Base-by-base conservation (phyloP, 2,329 filamentous ascomycete species). In the Diaporthe amygdali region DNA sequence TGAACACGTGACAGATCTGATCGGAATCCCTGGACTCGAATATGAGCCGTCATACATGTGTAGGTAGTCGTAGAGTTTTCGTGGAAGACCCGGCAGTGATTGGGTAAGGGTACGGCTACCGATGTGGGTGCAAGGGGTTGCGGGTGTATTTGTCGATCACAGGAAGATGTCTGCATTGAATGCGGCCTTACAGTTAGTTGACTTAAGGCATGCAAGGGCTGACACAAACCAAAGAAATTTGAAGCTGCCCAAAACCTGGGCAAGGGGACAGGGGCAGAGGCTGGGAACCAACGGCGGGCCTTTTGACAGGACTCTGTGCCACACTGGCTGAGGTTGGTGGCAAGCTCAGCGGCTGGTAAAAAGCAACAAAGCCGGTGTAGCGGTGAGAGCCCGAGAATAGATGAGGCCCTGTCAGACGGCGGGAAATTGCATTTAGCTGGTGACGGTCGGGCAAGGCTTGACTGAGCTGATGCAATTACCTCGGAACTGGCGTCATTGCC, bases 401-500 rank as follows among this genome's bases (percentile, higher is more conserved):
- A 15, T 59, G 55, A 63, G 41, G 30, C 20, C 41, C 41, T 46
- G 56, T 46, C 27, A 63, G 39, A 63, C 41, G 34, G 34, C 12
- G 8, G 41, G n/a, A 64, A 49, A 64, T 64, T 64, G 30, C 44
- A 64, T 9, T 41, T 3, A 20, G 37, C 30, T 47, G 59, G 41
- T 6, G 59, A 49, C 30, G 41, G 37, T 64, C 59, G 59, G 59
- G 37, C 39, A 37, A 8, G 27, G 59, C 30, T 34, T 22, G 39
- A 5, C 14, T 49, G 59, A 37, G 30, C 39, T 64, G 59, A 64
- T 64, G 59, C 59, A 27, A 64, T 64, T 47, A 64, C 37, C n/a
- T 17, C 44, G 41, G 59, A 64, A 64, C 59, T 64, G 41, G 44
- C 59, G 59, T 64, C 59, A 64, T 64, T 64, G 59, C 20, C 27